These are phyloP conservation scores for Aspergillus fumigatus DNA, from an alignment of 2,329 filamentous ascomycete genomes.

Conservation along the genomic window DNA sequence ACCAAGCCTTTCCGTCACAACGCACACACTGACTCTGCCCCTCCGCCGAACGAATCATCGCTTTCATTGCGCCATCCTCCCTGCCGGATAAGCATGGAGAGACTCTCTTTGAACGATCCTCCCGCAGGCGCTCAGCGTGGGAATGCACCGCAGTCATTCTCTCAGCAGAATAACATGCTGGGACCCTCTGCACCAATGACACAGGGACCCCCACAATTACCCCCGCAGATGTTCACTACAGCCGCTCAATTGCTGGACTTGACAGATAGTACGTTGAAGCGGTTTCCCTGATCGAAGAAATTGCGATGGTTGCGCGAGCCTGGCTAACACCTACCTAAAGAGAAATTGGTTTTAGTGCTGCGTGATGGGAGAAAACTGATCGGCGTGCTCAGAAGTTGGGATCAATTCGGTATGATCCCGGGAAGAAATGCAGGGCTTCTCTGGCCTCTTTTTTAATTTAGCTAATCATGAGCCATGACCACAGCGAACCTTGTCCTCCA, in stretches of 20 bases:
- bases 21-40: constrained; percentile 1
- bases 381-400: constrained; percentile 90
- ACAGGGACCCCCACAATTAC: constrained; percentile 45
- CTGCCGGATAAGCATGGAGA: constrained; percentile 27
- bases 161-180: constrained; percentile 23
- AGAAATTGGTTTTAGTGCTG: constrained; percentile 89
- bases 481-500: constrained; percentile 91
- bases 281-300: not conserved
- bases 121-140: constrained; percentile 24
- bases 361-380: constrained; percentile 92
- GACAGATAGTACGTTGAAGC: constrained; percentile 75
- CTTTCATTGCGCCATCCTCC: constrained; percentile 9
- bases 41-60: constrained; percentile 5
- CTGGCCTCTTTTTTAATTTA: not conserved
- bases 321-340: constrained; percentile 45
- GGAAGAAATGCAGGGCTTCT: not conserved
- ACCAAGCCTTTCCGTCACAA: not conserved
- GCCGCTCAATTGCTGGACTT: constrained; percentile 92
- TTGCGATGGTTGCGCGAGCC: not conserved
- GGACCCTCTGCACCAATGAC: constrained; percentile 24
- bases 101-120: constrained; percentile 32
- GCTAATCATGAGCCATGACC: not conserved
- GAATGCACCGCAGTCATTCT: constrained; percentile 24
- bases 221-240: constrained; percentile 96
- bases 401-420: constrained; percentile 77